phyloP scores from a whole-genome alignment of 2,329 filamentous ascomycete genomes.

The Aquanectria penicillioides region DNA sequence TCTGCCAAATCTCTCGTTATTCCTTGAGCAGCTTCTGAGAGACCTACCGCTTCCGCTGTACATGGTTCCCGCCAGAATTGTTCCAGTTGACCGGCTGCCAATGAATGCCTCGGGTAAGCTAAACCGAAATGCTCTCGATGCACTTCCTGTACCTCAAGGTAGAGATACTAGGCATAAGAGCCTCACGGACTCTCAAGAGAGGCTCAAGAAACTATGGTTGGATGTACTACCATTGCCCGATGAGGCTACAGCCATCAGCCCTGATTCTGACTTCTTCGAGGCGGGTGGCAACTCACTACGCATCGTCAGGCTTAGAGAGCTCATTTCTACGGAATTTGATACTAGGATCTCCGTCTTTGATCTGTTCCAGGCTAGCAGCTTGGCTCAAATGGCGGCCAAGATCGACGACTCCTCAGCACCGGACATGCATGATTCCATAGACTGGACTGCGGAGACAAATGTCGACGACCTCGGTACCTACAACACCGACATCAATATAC shows the following conservation, averaged over 20 bases:
- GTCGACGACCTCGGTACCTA: neutral
- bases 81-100: neutral
- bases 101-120: neutral
- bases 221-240: neutral
- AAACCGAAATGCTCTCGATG: neutral
- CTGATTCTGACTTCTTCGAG: conserved; percentile 53
- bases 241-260: neutral
- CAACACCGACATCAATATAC: neutral
- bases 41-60: neutral
- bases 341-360: conserved; percentile 45
- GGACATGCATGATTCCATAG: neutral
- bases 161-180: no score
- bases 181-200: neutral
- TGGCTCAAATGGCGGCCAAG: conserved; percentile 50
- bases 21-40: no score
- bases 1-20: no score
- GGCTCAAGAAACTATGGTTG: neutral
- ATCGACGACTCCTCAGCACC: neutral
- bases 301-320: conserved; percentile 48
- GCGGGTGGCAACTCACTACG: conserved; percentile 55
- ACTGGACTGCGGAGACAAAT: conserved; percentile 12
- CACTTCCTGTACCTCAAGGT: neutral
- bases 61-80: neutral
- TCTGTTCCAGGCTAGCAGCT: conserved; percentile 50
- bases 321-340: conserved; percentile 39